Conservation (phyloP, 805 yeast genomes). For the Blastobotrys americana region DNA sequence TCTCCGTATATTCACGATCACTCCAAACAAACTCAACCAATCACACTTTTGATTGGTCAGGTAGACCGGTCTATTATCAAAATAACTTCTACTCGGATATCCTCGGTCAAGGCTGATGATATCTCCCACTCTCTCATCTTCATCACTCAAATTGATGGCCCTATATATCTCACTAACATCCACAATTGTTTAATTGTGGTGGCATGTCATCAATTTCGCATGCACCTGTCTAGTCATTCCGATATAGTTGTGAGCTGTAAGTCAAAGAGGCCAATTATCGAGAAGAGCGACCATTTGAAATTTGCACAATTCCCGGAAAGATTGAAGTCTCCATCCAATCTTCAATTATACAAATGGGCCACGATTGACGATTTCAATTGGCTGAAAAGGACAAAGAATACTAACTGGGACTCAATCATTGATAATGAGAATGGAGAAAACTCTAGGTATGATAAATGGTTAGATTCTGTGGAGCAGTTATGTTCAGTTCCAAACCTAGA, state of each 20-base stretch:
- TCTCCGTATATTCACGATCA: too few species aligned
- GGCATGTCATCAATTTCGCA: constrained; percentile 25
- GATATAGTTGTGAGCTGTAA: constrained; percentile 22
- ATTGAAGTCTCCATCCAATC: neutral
- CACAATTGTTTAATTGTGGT: constrained; percentile 15
- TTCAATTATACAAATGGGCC: constrained; percentile 6
- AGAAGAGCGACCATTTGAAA: constrained; percentile 16
- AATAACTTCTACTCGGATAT: too few species aligned
- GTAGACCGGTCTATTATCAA: too few species aligned
- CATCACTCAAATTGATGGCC: constrained; percentile 17
- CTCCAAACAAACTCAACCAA: too few species aligned
- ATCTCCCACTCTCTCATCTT: constrained; percentile 17
- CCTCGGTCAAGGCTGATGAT: constrained; percentile 13
- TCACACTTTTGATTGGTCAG: too few species aligned
- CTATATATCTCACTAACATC: constrained; percentile 18
- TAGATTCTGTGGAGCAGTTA: too few species aligned
- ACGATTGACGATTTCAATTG: constrained; percentile 27
- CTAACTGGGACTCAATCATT: constrained; percentile 21
- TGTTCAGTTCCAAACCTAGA: too few species aligned
- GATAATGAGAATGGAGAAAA: too few species aligned
- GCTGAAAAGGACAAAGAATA: constrained; percentile 16
- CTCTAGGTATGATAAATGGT: too few species aligned
- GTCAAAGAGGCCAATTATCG: constrained; percentile 25
- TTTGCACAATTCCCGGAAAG: constrained; percentile 18
- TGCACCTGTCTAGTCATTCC: constrained; percentile 20